Evolutionary conservation across 352 stramenopile genomes (phyloP), one percentile per base, ranked within the genome.

Genomic region (Globisporangium sylvaticum): DNA sequence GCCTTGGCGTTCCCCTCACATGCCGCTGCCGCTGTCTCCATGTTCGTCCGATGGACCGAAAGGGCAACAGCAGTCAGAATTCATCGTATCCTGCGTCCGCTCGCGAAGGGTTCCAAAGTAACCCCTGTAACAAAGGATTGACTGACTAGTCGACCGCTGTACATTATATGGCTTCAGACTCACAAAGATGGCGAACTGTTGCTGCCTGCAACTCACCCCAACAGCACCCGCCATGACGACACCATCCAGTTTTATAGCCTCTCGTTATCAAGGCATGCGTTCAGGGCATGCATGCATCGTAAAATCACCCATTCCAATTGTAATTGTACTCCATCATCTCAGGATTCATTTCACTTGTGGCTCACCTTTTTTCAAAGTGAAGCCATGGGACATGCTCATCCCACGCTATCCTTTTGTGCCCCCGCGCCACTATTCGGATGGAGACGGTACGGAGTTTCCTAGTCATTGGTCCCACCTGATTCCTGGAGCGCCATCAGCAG

Each of bases 391-490:
- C 32, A 63, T 24, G 29, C 25, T 24, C n/a, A 57, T 58, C 18
- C 27, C 14, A 32, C 9, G 3, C 15, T 15, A 42, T 29, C 25
- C 24, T 37, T 64, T 53, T 64, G 24, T 37, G 25, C 20, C 58
- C 6, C n/a, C 0, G 42, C 2, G 39, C 0, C 4, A 39, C 3
- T 64, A 64, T 64, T 64, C 15, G 7, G 9, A 53, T 55, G 39
- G 37, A 34, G 8, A 64, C 58, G 3, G 58, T 62, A 62, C 34
- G 1, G n/a, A 1, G 1, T 8, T 46, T 9, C 5, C 34, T 50
- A 8, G 32, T 48, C 32, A 62, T 46, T 52, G 57, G 34, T 55
- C 37, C 39, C 7, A 64, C 58, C 58, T 64, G 58, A 64, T 64
- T 64, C 37, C 37, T 55, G 22, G 57, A 50, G n/a, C 15, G 34